These are phyloP conservation scores for Cordyceps javanica DNA, from an alignment of 2,329 filamentous ascomycete genomes.

Conservation along the genomic window DNA sequence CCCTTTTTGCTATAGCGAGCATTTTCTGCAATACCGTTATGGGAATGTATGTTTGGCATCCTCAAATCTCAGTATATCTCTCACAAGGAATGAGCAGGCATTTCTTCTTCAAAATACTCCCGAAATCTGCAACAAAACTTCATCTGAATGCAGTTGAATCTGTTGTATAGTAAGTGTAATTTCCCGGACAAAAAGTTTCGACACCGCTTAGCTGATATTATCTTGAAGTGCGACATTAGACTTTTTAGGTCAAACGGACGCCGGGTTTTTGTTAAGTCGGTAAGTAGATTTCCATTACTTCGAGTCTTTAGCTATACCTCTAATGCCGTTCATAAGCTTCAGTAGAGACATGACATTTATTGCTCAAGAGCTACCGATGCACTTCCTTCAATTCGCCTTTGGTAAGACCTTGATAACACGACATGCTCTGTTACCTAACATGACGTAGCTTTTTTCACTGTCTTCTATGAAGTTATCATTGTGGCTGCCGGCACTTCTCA, in stretches of 20 bases:
- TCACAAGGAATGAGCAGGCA: neutral
- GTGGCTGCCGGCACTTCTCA: too few species aligned
- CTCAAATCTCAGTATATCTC: neutral
- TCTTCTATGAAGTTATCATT: too few species aligned
- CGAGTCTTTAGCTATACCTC: neutral
- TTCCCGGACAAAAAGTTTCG: neutral
- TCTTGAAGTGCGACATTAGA: neutral
- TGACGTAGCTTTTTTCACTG: too few species aligned
- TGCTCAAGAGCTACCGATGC: neutral
- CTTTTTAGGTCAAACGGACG: neutral
- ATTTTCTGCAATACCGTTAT: neutral
- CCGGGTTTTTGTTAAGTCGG: neutral
- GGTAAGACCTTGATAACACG: too few species aligned
- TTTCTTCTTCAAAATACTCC: neutral
- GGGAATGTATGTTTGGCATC: neutral
- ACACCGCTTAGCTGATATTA: neutral
- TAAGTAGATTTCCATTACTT: neutral
- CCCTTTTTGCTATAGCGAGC: neutral
- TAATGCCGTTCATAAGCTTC: too few species aligned
- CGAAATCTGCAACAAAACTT: neutral
- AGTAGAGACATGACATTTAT: constrained; percentile 5
- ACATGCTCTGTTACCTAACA: too few species aligned
- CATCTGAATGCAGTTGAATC: neutral
- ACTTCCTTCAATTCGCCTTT: neutral
- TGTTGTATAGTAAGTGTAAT: neutral